Percentiles rank a stretch among this genome's conserved stretches.
phyloP scores from a whole-genome alignment of 805 yeast species.

The Saccharomyces eubayanus region DNA sequence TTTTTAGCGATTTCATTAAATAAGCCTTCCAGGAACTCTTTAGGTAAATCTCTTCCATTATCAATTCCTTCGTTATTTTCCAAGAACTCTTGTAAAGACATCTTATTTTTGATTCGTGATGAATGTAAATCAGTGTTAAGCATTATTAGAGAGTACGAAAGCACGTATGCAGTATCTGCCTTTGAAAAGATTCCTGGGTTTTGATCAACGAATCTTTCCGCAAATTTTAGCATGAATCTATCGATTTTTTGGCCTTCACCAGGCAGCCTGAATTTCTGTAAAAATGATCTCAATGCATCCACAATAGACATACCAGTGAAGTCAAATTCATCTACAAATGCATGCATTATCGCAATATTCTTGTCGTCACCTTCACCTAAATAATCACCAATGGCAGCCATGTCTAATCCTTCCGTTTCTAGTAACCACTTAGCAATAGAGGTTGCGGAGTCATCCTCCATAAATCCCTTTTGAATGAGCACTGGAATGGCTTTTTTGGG shows the following conservation, averaged over 20 bases:
- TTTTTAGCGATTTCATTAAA: conserved; percentile 71
- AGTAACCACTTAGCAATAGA: conserved; percentile 71
- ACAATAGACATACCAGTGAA: conserved; percentile 64
- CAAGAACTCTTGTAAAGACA: conserved; percentile 83
- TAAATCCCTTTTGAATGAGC: conserved; percentile 55
- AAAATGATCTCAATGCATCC: conserved; percentile 73
- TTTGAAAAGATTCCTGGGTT: conserved; percentile 83
- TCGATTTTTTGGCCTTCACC: conserved; percentile 98
- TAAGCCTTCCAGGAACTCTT: conserved; percentile 58
- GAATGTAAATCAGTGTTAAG: conserved; percentile 93
- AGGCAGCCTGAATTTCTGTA: conserved; percentile 87
- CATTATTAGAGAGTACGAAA: conserved; percentile 87
- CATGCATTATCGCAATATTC: conserved; percentile 80
- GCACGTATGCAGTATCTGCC: conserved; percentile 88
- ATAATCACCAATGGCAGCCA: conserved; percentile 80
- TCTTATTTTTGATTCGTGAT: conserved; percentile 71
- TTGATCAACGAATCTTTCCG: conserved; percentile 81
- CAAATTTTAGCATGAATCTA: conserved; percentile 93
- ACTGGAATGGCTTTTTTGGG: conserved; percentile 71
- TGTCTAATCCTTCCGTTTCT: conserved; percentile 69
- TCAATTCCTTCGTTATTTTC: conserved; percentile 87
- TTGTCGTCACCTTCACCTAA: conserved; percentile 81
- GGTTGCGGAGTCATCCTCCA: conserved; percentile 50
- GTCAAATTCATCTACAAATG: conserved; percentile 82
- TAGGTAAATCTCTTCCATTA: conserved; percentile 77